Base-by-base conservation (phyloP, 371 early-diverging fungal genomes). In the Circinella minor region DNA sequence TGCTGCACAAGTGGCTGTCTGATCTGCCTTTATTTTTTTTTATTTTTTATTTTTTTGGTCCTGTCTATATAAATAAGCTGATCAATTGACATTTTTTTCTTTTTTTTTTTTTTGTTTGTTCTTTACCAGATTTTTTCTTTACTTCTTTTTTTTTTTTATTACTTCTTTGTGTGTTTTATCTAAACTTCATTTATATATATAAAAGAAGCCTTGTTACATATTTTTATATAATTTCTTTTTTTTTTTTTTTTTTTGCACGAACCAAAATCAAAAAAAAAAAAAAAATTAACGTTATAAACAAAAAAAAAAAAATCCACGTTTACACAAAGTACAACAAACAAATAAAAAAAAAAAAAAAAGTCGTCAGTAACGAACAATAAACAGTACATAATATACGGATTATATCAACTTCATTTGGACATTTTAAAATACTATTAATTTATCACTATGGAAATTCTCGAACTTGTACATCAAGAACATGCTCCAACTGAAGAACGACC, bases 391-490 rank as follows among this genome's bases (percentile, higher is more conserved):
- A 62, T 6, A 4, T 1, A 18, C 11, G 10, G 5, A 36, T 15
- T 20, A 51, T 5, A 13, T 13, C 49, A 51, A 4, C 51, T 13
- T 5, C 51, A 51, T 17, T 3, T 51, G 1, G 14, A 13, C 15
- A 6, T 43, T 43, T 3, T 43, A 47, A 63, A 63, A n/a, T n/a
- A n/a, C n/a, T n/a, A n/a, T n/a, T n/a, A 15, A 63, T 46, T 7
- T 6, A 63, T 48, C 36, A 62, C 49, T 6, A 74, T 74, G 74
- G 71, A 74, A 48, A 65, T 70, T 39, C 57, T 74, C 46, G 74
- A 74, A 68, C 68, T 74, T n/a, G 68, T 70, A 38, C 61, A 74
- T 55, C 68, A 62, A 62, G 71, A 74, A 37, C 55, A 71, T 14
- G 46, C 46, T 27, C 63, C 66, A 34, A 71, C 66, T 46, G 71